phyloP scores from a whole-genome alignment of 2,329 filamentous ascomycete genomes.

The Alternaria solani region DNA sequence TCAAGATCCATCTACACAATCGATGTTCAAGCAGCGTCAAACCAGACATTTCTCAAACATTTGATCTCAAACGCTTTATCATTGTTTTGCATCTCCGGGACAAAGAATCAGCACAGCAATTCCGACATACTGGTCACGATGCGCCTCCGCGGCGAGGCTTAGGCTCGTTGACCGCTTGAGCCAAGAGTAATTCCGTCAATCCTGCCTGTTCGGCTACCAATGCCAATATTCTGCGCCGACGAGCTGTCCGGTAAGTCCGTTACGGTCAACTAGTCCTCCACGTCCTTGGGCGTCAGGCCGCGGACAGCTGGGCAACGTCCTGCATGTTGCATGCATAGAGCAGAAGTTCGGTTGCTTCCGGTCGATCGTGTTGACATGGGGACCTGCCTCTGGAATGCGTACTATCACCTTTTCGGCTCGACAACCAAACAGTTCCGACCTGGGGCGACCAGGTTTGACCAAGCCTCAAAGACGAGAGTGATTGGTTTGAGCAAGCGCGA shows the following conservation, averaged over 20 bases:
- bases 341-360: slow-evolving; percentile 45
- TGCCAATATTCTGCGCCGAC: slow-evolving; percentile 7
- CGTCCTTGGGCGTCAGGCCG: slow-evolving; percentile 16
- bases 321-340: slow-evolving; percentile 45
- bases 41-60: slow-evolving; percentile 8
- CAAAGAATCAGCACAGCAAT: slow-evolving; percentile 13
- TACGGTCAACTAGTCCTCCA: slow-evolving; percentile 24
- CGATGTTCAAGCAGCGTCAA: slow-evolving; percentile 8
- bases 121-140: slow-evolving; percentile 19
- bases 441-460: slow-evolving; percentile 36
- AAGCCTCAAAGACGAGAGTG: slow-evolving; percentile 21
- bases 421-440: slow-evolving; percentile 36
- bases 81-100: slow-evolving; percentile 1
- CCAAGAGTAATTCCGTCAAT: slow-evolving; percentile 13
- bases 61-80: slow-evolving; percentile 5
- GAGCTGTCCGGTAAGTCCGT: slow-evolving; percentile 29
- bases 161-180: slow-evolving; percentile 18
- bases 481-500: slow-evolving; percentile 30
- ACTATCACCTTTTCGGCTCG: slow-evolving; percentile 30
- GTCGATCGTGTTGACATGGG: slow-evolving; percentile 35
- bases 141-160: slow-evolving; percentile 19
- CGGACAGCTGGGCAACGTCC: slow-evolving; percentile 26
- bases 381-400: slow-evolving; percentile 37
- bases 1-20: slow-evolving; percentile 10
- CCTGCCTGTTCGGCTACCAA: slow-evolving; percentile 22